Evolutionary conservation across 2,329 filamentous ascomycete species (phyloP).

Genomic region (Aureobasidium sp.): DNA sequence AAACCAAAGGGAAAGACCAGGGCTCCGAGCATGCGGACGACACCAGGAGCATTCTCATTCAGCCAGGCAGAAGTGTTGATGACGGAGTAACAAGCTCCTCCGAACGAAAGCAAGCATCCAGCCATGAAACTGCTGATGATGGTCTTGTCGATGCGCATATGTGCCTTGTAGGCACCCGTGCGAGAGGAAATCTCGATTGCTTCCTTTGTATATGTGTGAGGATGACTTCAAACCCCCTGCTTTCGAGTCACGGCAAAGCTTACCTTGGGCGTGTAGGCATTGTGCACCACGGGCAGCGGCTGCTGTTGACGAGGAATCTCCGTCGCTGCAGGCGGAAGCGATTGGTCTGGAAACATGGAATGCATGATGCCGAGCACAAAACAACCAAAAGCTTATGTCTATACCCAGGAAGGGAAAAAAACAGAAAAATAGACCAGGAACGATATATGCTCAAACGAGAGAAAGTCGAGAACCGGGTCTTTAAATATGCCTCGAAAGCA

Average conservation of each 20-base stretch:
- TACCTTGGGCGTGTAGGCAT: neutral
- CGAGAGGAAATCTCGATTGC: conserved; percentile 43
- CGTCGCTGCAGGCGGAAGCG: neutral
- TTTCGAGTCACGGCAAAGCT: too few relatives aligned
- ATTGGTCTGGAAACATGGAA: neutral
- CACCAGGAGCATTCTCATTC: conserved; percentile 25
- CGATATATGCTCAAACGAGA: neutral
- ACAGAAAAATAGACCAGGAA: neutral
- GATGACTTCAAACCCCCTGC: too few relatives aligned
- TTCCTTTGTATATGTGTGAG: conserved; percentile 24
- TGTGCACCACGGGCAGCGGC: neutral
- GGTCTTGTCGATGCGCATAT: conserved; percentile 45
- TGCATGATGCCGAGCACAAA: neutral
- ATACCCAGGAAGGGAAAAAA: neutral
- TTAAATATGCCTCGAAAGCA: neutral
- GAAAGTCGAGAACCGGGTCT: neutral
- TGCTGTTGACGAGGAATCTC: neutral
- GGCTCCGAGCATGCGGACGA: conserved; percentile 27
- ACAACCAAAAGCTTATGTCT: neutral
- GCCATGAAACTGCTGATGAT: conserved; percentile 45
- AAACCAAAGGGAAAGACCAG: conserved; percentile 28
- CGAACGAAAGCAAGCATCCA: conserved; percentile 44
- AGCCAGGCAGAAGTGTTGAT: conserved; percentile 25
- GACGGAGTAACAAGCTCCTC: conserved; percentile 25
- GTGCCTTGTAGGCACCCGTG: conserved; percentile 42